Base-by-base conservation (phyloP, 495 filamentous ascomycete genomes). In the Aspergillus bridgeri region DNA sequence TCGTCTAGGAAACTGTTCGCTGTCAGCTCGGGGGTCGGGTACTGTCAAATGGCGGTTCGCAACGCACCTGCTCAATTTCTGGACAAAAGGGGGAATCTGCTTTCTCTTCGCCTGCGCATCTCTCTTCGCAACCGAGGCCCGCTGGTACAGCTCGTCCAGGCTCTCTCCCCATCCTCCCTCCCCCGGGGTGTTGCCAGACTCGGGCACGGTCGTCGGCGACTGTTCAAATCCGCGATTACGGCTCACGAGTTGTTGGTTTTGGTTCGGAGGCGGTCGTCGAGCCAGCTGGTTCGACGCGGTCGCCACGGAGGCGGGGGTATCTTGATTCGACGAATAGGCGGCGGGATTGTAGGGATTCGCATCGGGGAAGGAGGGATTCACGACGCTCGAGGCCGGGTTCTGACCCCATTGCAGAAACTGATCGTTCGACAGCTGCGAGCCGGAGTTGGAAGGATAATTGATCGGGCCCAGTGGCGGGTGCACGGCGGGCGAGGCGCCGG, bases 51-150 rank as follows among this genome's bases (percentile, higher is more conserved):
- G 22, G 19, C 15, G 6, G 33, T 43, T 24, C 38, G 54, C 56
- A 53, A 62, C 79, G 66, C 82, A 96, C 94, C 94, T 98, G 86
- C 91, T 96, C 58, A 99, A 73, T 70, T 99, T 99, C 72, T 98
- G 95, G 9, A 99, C 91, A 74, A 99, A 99, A 11, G 94, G 94
- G 3, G 94, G 95, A 38, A 99, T 98, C 65, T 91, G 89, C 73
- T 96, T 97, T 58, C 91, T 76, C 68, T 96, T 96, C 3, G 86
- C 78, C 72, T 89, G 86, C 3, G 90, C 86, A 22, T 96, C 92
- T 65, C 84, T 81, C 76, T 93, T 95, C 17, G 91, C 92, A 48
- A 82, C 70, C 58, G 83, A 66, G 11, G 90, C 92, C 67, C 81
- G 86, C 66, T 86, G 81, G 65, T 93, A 89, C 8, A 96, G 80